phyloP scores from a whole-genome alignment of 768 basidiomycete genomes.

The Boletus eberwhitei region DNA sequence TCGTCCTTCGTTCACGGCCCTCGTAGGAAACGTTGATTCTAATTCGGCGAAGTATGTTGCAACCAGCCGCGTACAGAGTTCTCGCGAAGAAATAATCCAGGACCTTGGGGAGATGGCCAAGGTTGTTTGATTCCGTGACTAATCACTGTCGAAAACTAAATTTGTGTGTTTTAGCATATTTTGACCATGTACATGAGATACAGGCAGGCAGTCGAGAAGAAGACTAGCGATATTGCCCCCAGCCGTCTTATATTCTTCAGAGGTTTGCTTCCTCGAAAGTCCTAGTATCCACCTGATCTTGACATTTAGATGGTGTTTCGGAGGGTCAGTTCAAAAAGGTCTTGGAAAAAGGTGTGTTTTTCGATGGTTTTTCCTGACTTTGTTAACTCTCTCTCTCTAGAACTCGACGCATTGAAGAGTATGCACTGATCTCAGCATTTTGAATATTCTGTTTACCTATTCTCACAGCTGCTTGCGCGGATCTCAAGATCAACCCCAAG shows the following conservation, averaged over 20 bases:
- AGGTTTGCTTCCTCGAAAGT: constrained; percentile 38
- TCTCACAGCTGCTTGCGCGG: constrained; percentile 55
- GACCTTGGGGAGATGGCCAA: constrained; percentile 64
- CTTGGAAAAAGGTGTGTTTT: constrained; percentile 50
- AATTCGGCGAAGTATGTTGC: constrained; percentile 69
- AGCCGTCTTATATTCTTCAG: constrained; percentile 76
- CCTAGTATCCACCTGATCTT: constrained; percentile 1
- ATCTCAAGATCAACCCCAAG: constrained; percentile 54
- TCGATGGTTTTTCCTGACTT: not conserved
- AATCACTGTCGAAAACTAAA: constrained; percentile 10
- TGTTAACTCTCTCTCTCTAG: constrained; percentile 31
- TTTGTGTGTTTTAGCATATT: constrained; percentile 39
- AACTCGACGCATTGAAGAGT: constrained; percentile 62
- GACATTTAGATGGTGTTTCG: constrained; percentile 48
- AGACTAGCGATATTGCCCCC: constrained; percentile 42
- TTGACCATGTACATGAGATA: constrained; percentile 58
- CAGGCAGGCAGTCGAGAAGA: constrained; percentile 51
- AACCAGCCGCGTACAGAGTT: constrained; percentile 61
- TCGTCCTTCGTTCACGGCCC: constrained; percentile 75
- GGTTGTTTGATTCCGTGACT: constrained; percentile 30
- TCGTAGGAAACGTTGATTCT: constrained; percentile 78
- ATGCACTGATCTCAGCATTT: constrained; percentile 4
- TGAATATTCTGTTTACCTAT: constrained; percentile 1
- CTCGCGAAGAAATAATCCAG: constrained; percentile 74
- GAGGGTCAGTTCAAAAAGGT: constrained; percentile 49